Base-by-base conservation (phyloP, 1,139 yeast genomes). In the Saccharomyces hybrid region DNA sequence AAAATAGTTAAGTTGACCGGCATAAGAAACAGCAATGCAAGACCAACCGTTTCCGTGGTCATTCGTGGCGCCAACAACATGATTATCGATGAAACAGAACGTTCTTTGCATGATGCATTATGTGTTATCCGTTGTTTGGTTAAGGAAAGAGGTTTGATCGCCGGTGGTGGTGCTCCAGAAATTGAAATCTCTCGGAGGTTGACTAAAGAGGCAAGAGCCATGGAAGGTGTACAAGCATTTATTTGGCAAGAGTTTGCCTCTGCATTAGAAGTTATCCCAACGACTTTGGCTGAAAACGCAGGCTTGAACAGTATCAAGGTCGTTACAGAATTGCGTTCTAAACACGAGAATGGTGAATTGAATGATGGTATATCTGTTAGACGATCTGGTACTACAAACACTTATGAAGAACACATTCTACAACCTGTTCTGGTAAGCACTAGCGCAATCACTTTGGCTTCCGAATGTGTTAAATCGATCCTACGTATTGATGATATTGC, bases 121-220 rank as follows among this genome's bases (percentile, higher is more conserved):
- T 93, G 99, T 78, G 99, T 95, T 28, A 81, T 95, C 56, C 84
- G 98, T 71, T 93, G 99, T 76, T 77, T 93, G 55, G 98, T 95
- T 47, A 91, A 93, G 71, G 93, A 90, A 73, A 87, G 83, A 69
- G 98, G 97, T 2, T 78, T 93, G 67, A 89, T 93, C 73, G 97
- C 98, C 13, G 99, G 99, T 65, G 99, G 99, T 61, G 99, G 99
- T 63, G 98, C 99, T 5, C 97, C 99, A 50, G 99, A 93, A 75
- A 83, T 93, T 63, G 99, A 93, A 75, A 86, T 91, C 14, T 85
- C 98, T 4, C 83, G 96, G 65, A 82, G 83, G 27, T 75, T 93
- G 63, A 78, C 82, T 71, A 84, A 83, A 65, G 97, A 91, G 72
- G 79, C 97, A 23, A 81, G 86, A 59, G 75, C 82, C 50, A 77